Evolutionary conservation across 306 rosid genomes (phyloP), one percentile per base, ranked within the genome.

Genomic region (Corylus avellana): DNA sequence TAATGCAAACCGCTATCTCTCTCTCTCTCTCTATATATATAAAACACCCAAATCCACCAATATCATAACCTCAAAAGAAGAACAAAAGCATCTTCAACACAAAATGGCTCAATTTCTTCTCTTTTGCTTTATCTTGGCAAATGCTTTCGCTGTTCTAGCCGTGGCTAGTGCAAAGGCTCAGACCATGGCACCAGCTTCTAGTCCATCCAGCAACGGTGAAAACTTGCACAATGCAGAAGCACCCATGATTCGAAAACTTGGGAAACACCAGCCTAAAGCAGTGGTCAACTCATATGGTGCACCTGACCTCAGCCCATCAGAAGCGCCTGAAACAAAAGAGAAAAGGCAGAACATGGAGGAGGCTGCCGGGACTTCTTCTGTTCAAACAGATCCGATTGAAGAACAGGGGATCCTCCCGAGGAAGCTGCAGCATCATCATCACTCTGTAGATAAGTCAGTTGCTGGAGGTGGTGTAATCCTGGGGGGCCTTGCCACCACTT

Each of bases 391-490:
- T 67, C 72, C 72, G 3, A 42, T 9, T 73, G 82, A 54, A 5
- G 73, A 49, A 61, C 66, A 67, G 67, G 73, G 75, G 59, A 70
- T 78, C 17, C 79, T 81, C 27, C 74, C 78, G 72, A 59, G 55
- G 3, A 83, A 82, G 16, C 89, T 82, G 16, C 91, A 78, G 17
- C 88, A 81, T 17, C 89, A 77, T n/a, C 88, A 81, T 17, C 89
- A 77, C 12, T 74, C 89, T 5, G 55, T 72, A n/a, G 97, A 94
- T 55, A 92, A 77, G 88, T 92, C 98, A 11, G 70, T 91, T 1
- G 93, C 87, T 3, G 97, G 97, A 0, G 98, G 92, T 1, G 94
- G 93, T 9, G 91, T 94, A 76, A 92, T 94, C 51, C 92, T 94
- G 46, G 98, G 96, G 70, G 97, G 98, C 72, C 91, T 94, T 75